phyloP scores from a whole-genome alignment of 2,329 filamentous ascomycete genomes.

The Ceratocystis papillata region DNA sequence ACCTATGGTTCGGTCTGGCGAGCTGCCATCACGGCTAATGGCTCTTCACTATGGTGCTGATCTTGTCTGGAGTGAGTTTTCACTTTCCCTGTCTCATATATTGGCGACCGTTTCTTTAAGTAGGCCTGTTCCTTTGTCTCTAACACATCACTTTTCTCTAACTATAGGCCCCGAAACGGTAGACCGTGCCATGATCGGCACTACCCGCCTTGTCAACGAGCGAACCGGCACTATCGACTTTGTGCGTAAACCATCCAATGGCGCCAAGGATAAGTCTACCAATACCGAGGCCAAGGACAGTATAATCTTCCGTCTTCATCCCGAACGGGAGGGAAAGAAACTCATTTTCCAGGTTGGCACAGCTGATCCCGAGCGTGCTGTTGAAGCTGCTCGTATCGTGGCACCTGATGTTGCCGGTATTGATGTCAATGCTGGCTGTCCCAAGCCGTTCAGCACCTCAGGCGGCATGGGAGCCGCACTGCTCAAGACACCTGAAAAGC shows the following conservation, averaged over 20 bases:
- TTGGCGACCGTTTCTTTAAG: too few relatives aligned
- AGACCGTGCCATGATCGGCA: slow-evolving; percentile 83
- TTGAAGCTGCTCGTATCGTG: slow-evolving; percentile 72
- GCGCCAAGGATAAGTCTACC: slow-evolving; percentile 45
- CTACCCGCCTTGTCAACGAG: slow-evolving; percentile 64
- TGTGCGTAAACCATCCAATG: slow-evolving; percentile 62
- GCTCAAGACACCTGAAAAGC: slow-evolving; percentile 69
- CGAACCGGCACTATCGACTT: slow-evolving; percentile 74
- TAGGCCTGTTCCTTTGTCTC: too few relatives aligned
- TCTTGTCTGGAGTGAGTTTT: slow-evolving; percentile 72
- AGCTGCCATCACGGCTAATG: slow-evolving; percentile 77
- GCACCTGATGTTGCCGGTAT: slow-evolving; percentile 85
- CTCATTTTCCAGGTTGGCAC: slow-evolving; percentile 92
- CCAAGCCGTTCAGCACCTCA: slow-evolving; percentile 87
- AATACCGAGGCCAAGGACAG: slow-evolving; percentile 44
- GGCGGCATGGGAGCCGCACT: slow-evolving; percentile 95
- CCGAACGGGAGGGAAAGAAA: slow-evolving; percentile 59
- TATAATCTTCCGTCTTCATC: slow-evolving; percentile 75
- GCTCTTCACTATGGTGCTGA: slow-evolving; percentile 93
- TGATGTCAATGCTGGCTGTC: slow-evolving; percentile 96
- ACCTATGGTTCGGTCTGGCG: slow-evolving; percentile 96
- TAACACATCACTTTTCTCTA: not conserved
- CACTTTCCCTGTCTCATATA: not conserved
- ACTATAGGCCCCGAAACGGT: slow-evolving; percentile 75
- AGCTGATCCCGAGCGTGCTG: slow-evolving; percentile 67